Base-by-base conservation (phyloP, 164 flowering plant species). In the Nymphaea thermarum region DNA sequence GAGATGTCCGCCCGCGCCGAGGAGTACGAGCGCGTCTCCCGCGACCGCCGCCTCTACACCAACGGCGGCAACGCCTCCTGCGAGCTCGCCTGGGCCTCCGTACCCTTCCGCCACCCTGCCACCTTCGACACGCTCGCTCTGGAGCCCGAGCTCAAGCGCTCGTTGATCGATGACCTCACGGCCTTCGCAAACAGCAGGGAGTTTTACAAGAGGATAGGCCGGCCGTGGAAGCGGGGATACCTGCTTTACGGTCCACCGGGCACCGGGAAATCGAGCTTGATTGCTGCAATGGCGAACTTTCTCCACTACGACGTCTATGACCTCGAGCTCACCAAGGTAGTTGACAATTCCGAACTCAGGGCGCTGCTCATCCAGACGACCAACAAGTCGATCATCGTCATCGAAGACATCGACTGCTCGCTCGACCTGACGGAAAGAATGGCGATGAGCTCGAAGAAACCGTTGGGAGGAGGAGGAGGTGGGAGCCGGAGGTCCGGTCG, bases 371-470 rank as follows among this genome's bases (percentile, higher is more conserved):
- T 85, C 6, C 83, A 85, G 51, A 87, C 93, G 0, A 82, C 84
- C 5, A 80, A 77, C 75, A 78, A 81, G 0, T 84, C 89, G 4
- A 82, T 87, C 36, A 84, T 87, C 16, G 89, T 87, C 12, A 84
- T 87, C 18, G 92, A 87, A 60, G 93, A 87, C 66, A 87, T 87
- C n/a, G 93, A 87, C 63, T 87, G 93, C 71, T 84, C 89, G 2
- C 75, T 83, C 3, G 82, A 87, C 64, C 55, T 72, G 67, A 64
- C 55, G n/a, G 66, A 63, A 41, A 51, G 71, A 47, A 43, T 65
- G 10, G 60, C 60, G 12, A 10, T 10, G 42, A 12, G 10, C 25
- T 4, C 11, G 64, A 62, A 62, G 42, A 62, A 17, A 17, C 64
- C 42, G 64, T 16, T 16, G 16, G 16, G 16, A 55, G 10, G 60